Base-by-base conservation (phyloP, 768 basidiomycete species). In the Nevesoporus exiguus region DNA sequence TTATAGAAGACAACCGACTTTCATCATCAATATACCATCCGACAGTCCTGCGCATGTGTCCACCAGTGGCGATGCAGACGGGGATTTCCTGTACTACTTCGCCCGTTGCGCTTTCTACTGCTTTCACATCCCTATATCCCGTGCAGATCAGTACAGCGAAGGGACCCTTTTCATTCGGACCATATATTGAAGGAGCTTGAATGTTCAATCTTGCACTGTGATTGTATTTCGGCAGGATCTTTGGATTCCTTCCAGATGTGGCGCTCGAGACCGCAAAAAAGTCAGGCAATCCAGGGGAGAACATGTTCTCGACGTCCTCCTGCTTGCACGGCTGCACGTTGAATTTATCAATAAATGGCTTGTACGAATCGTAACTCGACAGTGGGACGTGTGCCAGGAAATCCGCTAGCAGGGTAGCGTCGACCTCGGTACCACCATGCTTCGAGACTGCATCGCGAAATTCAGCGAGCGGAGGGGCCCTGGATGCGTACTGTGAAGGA, bases 201-300 rank as follows among this genome's bases (percentile, higher is more conserved):
- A 27, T 27, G 1, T n/a, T 15, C 8, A 24, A 25, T 15, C 19
- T 15, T 22, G 27, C 22, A 8, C n/a, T 13, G 10, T 51, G 51
- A 14, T 43, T 29, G 40, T 64, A 64, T 19, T 27, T 57, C 13
- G 60, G 49, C 0, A 61, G 14, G 9, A 45, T 7, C 25, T 64
- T 61, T 2, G 48, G 17, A 1, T n/a, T 27, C 2, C 25, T 40
- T 21, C 62, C 56, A 5, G 62, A 61, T 21, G 63, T 64, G 11
- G 40, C 49, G 8, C 57, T 64, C 2, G 63, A 59, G 11, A 49
- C 15, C 2, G 51, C 53, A 0, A 64, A 10, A 41, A 30, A 40
- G 22, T 46, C 37, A 0, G 63, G 62, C 17, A 64, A 42, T 13
- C 63, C 63, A 3, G 62, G 63, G 4, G 63, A 45, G 46, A 64